Base-by-base conservation (phyloP, 176 grass and related monocot species). In the Secale cereale region DNA sequence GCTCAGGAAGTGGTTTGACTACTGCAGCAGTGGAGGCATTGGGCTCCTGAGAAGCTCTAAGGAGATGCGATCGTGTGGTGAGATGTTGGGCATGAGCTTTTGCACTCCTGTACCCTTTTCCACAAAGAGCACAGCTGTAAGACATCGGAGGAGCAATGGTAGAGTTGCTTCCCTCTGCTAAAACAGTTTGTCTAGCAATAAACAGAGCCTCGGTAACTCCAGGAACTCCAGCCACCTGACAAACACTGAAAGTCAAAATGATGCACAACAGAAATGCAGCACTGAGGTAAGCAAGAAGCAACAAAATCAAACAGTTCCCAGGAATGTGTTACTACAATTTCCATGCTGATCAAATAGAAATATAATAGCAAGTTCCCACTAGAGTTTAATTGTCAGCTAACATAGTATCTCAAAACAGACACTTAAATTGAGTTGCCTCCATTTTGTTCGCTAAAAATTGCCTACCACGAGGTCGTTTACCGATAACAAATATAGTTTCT, bases 11-110 rank as follows among this genome's bases (percentile, higher is more conserved):
- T 82, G 91, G 91, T 68, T 94, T 99, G 65, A 96, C 81, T 81
- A 94, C 87, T 8, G 91, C 91, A 85, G 83, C 91, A 91, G 75
- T 80, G 40, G 94, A 94, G 78, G 82, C 85, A 86, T 87, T 82
- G n/a, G 88, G 81, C 28, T 94, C 90, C 85, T 94, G 93, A 62
- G 97, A 96, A 15, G 88, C 90, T 92, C 54, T 99, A 60, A 86
- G 46, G 78, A 86, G 30, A 87, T 99, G 97, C 46, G 84, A 74
- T 67, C 92, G 87, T 0, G 94, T 96, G 70, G 91, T 99, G 13
- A 99, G 91, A 88, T 99, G 97, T 43, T 99, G 88, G 52, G 77
- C 87, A 66, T 94, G 97, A 78, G 97, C 94, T 82, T 92, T 94
- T 1, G 70, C 87, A 75, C 97, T 95, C 60, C 93, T 91, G 80